These are phyloP conservation scores for Xylaria bambusicola DNA, from an alignment of 495 filamentous ascomycete genomes.

Conservation along the genomic window DNA sequence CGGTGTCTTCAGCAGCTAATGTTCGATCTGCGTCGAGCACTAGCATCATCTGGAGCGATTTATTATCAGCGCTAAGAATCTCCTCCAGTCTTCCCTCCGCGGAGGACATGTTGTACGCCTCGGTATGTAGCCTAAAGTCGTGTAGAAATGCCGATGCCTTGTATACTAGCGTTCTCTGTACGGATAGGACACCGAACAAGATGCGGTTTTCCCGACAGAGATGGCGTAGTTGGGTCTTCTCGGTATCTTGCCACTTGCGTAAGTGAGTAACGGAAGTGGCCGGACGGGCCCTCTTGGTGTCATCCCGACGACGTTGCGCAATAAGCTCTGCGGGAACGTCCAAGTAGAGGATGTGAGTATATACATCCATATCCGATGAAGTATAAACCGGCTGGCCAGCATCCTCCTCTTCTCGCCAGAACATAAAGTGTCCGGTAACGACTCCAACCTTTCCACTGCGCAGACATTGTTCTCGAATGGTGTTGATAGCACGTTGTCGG, in stretches of 20 bases:
- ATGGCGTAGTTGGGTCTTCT: constrained; percentile 50
- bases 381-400: constrained; percentile 43
- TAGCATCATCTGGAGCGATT: constrained; percentile 43
- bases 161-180: constrained; percentile 14
- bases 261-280: constrained; percentile 44
- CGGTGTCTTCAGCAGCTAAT: constrained; percentile 56
- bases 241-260: constrained; percentile 53
- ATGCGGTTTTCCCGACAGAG: constrained; percentile 52
- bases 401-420: constrained; percentile 53
- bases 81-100: constrained; percentile 46
- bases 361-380: constrained; percentile 48
- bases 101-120: constrained; percentile 41
- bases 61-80: constrained; percentile 24
- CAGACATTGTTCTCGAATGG: constrained; percentile 44
- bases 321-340: constrained; percentile 44
- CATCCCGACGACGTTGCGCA: constrained; percentile 36
- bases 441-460: constrained; percentile 44
- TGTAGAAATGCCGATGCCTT: constrained; percentile 33
- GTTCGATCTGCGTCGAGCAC: constrained; percentile 64
- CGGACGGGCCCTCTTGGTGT: constrained; percentile 44
- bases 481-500: constrained; percentile 53
- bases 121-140: constrained; percentile 45
- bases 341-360: constrained; percentile 65
- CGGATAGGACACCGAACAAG: constrained; percentile 43
- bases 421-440: constrained; percentile 64